A percentile compares a stretch with the other conserved stretches of the same genome.
Conservation (phyloP, 108 stramenopile genomes). For the Cyclostephanos invisitatus region DNA sequence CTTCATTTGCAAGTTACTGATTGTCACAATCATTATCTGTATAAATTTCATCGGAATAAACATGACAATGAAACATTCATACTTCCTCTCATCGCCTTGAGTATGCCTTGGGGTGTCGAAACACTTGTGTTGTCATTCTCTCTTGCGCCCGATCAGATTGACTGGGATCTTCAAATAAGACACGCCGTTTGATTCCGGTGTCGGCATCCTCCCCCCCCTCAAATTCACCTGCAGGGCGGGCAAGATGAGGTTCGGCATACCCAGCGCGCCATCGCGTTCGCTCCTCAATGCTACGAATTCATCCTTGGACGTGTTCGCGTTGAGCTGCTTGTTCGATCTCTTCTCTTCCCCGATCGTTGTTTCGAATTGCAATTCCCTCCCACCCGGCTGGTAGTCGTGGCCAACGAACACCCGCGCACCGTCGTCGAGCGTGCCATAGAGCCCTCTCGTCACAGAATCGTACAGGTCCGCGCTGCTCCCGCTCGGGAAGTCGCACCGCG, state of each 20-base stretch:
- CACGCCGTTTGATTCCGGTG: conserved; percentile 46
- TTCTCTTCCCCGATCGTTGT: conserved; percentile 55
- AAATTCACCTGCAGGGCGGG: conserved; percentile 58
- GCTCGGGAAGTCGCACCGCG: conserved; percentile 53
- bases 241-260: conserved; percentile 49
- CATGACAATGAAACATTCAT: no score
- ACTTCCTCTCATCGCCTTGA: no score
- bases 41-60: no score
- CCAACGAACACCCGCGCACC: conserved; percentile 47
- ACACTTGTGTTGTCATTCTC: not conserved
- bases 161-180: conserved; percentile 54
- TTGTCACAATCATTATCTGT: no score
- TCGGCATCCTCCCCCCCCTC: conserved; percentile 48
- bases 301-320: conserved; percentile 27
- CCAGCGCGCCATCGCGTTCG: conserved; percentile 38
- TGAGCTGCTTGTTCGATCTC: conserved; percentile 38
- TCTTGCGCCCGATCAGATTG: conserved; percentile 28
- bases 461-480: conserved; percentile 35
- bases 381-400: conserved; percentile 53
- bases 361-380: conserved; percentile 39
- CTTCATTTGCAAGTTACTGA: no score
- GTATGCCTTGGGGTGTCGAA: no score
- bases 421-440: conserved; percentile 40
- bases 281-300: conserved; percentile 47
- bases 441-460: conserved; percentile 21